A percentile compares a stretch with the other conserved stretches of the same genome.
These are phyloP conservation scores for Candida fluviatilis DNA, from an alignment of 805 yeast species.

Conservation along the genomic window DNA sequence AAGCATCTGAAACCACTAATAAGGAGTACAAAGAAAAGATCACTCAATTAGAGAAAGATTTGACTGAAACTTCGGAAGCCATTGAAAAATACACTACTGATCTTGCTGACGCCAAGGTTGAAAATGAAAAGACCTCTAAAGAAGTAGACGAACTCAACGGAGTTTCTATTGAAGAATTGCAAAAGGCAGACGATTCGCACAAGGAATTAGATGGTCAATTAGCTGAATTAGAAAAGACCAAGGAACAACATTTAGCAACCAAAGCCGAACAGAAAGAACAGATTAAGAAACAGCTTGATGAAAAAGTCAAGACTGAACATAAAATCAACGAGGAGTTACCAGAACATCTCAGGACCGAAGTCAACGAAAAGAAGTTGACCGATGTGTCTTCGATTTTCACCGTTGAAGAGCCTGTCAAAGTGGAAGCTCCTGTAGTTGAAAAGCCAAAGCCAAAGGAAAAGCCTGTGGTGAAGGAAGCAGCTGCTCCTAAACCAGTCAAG, in stretches of 20 bases:
- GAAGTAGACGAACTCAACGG: conserved; percentile 34
- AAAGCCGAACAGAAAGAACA: conserved; percentile 33
- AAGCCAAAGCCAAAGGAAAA: conserved; percentile 2
- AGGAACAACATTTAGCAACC: conserved; percentile 28
- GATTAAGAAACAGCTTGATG: conserved; percentile 26
- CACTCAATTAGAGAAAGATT: conserved; percentile 40
- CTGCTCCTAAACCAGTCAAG: conserved; percentile 5
- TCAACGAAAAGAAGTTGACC: conserved; percentile 31
- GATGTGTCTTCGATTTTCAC: conserved; percentile 39
- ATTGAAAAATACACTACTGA: conserved; percentile 30
- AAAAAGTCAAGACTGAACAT: conserved; percentile 43
- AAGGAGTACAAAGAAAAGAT: conserved; percentile 41
- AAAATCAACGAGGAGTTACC: conserved; percentile 48
- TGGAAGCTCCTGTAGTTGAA: conserved; percentile 13
- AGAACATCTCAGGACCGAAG: conserved; percentile 42
- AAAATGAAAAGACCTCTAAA: conserved; percentile 37
- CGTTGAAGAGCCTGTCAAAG: conserved; percentile 20
- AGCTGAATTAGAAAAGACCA: conserved; percentile 38
- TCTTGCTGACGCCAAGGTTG: conserved; percentile 27
- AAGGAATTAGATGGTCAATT: conserved; percentile 40
- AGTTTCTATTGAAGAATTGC: conserved; percentile 20
- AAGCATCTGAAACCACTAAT: conserved; percentile 41
- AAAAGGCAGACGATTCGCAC: conserved; percentile 22
- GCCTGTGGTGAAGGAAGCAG: conserved; percentile 9
- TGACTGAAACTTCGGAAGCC: conserved; percentile 38